A percentile compares a stretch with the other conserved stretches of the same genome.
Evolutionary conservation across 2,329 filamentous ascomycete genomes (phyloP).

Genomic region (Colletotrichum trifolii): DNA sequence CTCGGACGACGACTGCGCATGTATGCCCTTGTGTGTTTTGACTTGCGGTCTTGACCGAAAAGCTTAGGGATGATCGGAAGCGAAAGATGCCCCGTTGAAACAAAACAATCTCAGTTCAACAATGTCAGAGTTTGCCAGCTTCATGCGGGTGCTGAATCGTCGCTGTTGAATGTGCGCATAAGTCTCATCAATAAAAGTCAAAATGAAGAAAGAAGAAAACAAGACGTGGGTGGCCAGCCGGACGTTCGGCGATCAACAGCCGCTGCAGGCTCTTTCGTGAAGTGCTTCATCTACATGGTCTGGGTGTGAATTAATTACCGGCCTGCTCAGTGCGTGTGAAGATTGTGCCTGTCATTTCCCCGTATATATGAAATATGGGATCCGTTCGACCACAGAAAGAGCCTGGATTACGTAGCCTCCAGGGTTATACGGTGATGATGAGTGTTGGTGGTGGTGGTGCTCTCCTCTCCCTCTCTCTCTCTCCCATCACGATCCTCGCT

Average conservation of each 20-base stretch:
- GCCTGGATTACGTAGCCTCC: slow-evolving; percentile 19
- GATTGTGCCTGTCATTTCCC: slow-evolving; percentile 28
- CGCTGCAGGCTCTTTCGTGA: slow-evolving; percentile 14
- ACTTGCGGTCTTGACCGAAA: too few relatives aligned
- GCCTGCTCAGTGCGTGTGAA: neutral
- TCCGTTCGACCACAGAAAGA: slow-evolving; percentile 1
- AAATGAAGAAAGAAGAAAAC: neutral
- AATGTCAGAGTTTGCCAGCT: slow-evolving; percentile 1
- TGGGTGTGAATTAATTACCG: neutral
- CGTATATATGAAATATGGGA: neutral
- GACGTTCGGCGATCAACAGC: slow-evolving; percentile 24
- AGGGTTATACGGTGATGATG: slow-evolving; percentile 24
- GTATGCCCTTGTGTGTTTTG: too few relatives aligned
- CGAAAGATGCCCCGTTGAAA: slow-evolving; percentile 22
- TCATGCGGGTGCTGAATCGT: slow-evolving; percentile 29
- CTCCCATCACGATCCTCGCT: slow-evolving; percentile 16
- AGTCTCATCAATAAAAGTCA: slow-evolving; percentile 19
- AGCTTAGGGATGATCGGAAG: too few relatives aligned
- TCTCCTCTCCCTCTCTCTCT: neutral
- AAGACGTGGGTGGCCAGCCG: slow-evolving; percentile 25
- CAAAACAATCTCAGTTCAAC: slow-evolving; percentile 8
- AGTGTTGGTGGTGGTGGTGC: slow-evolving; percentile 14
- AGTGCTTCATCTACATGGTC: neutral
- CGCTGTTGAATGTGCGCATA: slow-evolving; percentile 3
- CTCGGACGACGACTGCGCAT: too few relatives aligned